Percentiles rank a stretch among this genome's conserved stretches.
Conservation (phyloP, 306 rosid species). For the Prunus kanzakura region DNA sequence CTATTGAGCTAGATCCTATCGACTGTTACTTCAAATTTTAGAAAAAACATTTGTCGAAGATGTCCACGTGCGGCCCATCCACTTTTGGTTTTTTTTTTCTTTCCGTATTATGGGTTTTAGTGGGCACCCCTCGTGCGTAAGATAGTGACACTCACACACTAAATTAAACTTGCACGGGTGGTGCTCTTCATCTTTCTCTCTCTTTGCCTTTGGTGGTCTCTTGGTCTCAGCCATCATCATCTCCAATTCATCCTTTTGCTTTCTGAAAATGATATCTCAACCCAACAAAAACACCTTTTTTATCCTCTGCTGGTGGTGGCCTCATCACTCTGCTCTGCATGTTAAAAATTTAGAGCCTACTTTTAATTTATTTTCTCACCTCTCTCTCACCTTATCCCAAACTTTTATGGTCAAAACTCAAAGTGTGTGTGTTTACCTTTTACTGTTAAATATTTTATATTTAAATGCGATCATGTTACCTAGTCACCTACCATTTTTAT, state of each 20-base stretch:
- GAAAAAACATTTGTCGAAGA: conserved; percentile 26
- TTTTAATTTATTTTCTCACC: neutral
- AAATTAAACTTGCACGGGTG: conserved; percentile 63
- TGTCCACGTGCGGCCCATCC: conserved; percentile 63
- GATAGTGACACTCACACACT: conserved; percentile 46
- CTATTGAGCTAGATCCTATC: too few species aligned
- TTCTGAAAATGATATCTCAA: conserved; percentile 44
- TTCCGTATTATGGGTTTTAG: conserved; percentile 35
- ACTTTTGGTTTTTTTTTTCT: conserved; percentile 23
- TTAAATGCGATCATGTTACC: neutral
- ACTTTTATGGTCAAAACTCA: neutral
- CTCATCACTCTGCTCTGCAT: neutral
- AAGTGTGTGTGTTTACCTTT: neutral
- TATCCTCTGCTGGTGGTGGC: neutral
- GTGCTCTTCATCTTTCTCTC: conserved; percentile 23
- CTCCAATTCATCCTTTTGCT: conserved; percentile 19
- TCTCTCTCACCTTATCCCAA: neutral
- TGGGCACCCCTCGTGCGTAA: conserved; percentile 51
- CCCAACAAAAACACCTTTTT: neutral
- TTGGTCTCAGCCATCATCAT: neutral
- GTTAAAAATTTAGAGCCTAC: neutral
- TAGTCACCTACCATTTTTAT: neutral
- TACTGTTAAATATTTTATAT: neutral
- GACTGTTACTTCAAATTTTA: too few species aligned
- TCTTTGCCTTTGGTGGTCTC: neutral